Conservation (phyloP, 495 filamentous ascomycete genomes). For the Pseudevernia furfuracea region DNA sequence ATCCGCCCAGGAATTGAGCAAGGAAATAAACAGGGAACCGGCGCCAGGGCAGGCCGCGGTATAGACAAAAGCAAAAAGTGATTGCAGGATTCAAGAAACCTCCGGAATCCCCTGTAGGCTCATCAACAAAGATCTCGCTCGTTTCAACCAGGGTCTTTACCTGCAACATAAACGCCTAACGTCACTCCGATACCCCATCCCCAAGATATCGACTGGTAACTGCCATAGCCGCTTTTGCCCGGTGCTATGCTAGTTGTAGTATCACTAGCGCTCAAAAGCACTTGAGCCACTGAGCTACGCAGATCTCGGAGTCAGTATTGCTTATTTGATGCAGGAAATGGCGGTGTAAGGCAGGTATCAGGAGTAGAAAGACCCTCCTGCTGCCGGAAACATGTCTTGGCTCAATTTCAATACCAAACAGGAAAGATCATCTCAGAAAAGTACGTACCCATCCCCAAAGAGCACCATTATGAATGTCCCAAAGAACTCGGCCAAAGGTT, state of each 20-base stretch:
- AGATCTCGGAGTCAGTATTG: too few species aligned
- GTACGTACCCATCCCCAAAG: conserved; percentile 60
- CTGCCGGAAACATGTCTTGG: too few species aligned
- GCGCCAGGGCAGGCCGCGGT: conserved; percentile 54
- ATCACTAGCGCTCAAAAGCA: conserved; percentile 40
- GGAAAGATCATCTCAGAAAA: too few species aligned
- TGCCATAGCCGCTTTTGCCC: conserved; percentile 35
- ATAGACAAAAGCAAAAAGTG: conserved; percentile 56
- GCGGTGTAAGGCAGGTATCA: too few species aligned
- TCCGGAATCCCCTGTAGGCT: conserved; percentile 38
- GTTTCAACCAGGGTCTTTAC: conserved; percentile 14
- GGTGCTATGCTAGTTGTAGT: conserved; percentile 22
- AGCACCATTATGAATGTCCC: conserved; percentile 56
- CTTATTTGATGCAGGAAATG: too few species aligned
- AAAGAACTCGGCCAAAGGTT: conserved; percentile 57
- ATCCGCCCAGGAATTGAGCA: conserved; percentile 49
- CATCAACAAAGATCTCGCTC: background rate
- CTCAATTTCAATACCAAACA: too few species aligned
- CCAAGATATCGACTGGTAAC: conserved; percentile 57
- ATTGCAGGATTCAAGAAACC: conserved; percentile 60
- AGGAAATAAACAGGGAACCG: conserved; percentile 47
- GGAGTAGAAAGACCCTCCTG: too few species aligned
- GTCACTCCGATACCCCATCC: conserved; percentile 51
- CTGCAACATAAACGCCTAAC: conserved; percentile 58
- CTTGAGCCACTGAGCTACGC: conserved; percentile 49